Conservation (phyloP, 2,329 filamentous ascomycete genomes). For the Hypoxylon sp. region DNA sequence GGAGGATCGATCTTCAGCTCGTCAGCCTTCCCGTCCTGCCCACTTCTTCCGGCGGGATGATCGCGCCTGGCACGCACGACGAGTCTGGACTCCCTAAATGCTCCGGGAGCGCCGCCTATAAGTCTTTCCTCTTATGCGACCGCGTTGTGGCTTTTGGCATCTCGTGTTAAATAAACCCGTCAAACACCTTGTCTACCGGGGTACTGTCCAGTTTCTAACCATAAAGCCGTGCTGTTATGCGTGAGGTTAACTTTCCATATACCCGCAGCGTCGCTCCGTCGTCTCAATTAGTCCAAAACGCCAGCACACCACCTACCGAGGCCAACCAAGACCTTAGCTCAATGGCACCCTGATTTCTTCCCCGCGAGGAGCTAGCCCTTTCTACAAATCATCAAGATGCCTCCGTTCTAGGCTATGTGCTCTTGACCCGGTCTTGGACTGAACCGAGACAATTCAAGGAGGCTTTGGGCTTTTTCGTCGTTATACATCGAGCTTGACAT, state of each 20-base stretch:
- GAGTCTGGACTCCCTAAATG: slow-evolving; percentile 13
- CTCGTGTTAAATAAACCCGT: slow-evolving; percentile 28
- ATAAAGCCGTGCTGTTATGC: slow-evolving; percentile 14
- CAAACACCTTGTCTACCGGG: slow-evolving; percentile 26
- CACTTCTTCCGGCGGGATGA: slow-evolving; percentile 18
- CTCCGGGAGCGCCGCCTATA: background rate
- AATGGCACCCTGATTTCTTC: slow-evolving; percentile 27
- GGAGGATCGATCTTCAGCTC: background rate
- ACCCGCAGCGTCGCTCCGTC: slow-evolving; percentile 27
- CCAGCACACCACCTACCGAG: slow-evolving; percentile 22
- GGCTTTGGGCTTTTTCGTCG: background rate
- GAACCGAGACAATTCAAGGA: slow-evolving; percentile 22
- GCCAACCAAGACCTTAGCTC: slow-evolving; percentile 12
- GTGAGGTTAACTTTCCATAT: slow-evolving; percentile 5
- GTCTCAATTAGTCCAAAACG: slow-evolving; percentile 36
- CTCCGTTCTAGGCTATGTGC: slow-evolving; percentile 2
- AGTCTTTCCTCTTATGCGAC: slow-evolving; percentile 8
- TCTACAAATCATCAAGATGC: slow-evolving; percentile 29
- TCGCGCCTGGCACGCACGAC: background rate
- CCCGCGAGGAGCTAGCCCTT: slow-evolving; percentile 20
- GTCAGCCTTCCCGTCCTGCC: slow-evolving; percentile 4
- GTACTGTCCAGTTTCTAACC: slow-evolving; percentile 14
- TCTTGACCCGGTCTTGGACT: slow-evolving; percentile 30
- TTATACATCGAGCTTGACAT: slow-evolving; percentile 2
- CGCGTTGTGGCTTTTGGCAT: background rate